These are phyloP conservation scores for Fusarium penzigii DNA, from an alignment of 2,329 filamentous ascomycete species.

Conservation along the genomic window DNA sequence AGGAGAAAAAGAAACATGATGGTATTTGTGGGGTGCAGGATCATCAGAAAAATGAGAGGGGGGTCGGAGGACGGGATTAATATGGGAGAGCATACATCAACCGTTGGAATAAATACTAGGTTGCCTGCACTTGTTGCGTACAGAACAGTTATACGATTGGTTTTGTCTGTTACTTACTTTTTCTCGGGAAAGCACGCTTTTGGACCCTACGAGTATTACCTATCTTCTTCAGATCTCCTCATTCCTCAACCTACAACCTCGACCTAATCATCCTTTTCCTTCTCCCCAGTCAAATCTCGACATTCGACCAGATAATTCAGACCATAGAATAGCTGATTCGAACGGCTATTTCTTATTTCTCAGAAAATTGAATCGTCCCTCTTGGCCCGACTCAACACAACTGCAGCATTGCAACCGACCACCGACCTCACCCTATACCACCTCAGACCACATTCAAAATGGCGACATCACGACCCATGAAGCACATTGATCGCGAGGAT, in stretches of 20 bases:
- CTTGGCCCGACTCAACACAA: not conserved
- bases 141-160: constrained; percentile 9
- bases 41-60: constrained; percentile 7
- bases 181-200: constrained; percentile 1
- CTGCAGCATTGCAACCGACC: not conserved
- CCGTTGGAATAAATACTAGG: constrained; percentile 27
- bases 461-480: constrained; percentile 37
- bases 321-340: too few relatives aligned
- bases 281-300: too few relatives aligned
- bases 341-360: too few relatives aligned
- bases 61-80: too few relatives aligned
- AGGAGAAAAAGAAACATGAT: not conserved
- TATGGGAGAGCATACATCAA: too few relatives aligned
- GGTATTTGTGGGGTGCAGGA: constrained; percentile 8
- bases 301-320: too few relatives aligned
- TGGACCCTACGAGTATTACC: not conserved
- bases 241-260: not conserved
- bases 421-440: not conserved
- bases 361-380: too few relatives aligned
- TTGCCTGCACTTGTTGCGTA: constrained; percentile 9
- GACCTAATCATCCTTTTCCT: too few relatives aligned
- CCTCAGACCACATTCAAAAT: constrained; percentile 23
- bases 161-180: constrained; percentile 1
- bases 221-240: not conserved
- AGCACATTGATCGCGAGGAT: constrained; percentile 69